Percentiles rank a stretch among this genome's conserved stretches.
Conservation (phyloP, 352 stramenopile species). For the Sclerospora graminicola region DNA sequence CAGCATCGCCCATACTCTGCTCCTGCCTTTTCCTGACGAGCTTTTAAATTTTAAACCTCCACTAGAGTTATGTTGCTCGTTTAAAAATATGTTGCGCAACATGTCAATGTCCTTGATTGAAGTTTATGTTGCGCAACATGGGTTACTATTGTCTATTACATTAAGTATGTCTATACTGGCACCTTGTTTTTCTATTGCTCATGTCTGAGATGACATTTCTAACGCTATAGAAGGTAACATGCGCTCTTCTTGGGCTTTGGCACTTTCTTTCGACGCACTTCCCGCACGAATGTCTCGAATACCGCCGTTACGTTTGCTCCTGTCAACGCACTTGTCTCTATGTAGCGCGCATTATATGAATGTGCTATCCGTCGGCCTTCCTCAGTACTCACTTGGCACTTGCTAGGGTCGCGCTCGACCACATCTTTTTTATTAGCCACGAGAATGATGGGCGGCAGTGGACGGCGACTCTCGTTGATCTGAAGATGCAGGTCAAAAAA, state of each 20-base stretch:
- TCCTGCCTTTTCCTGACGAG: conserved; percentile 10
- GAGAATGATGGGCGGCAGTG: conserved; percentile 75
- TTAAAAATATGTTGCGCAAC: too few species aligned
- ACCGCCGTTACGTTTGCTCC: conserved; percentile 79
- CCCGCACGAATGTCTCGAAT: conserved; percentile 82
- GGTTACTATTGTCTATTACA: conserved; percentile 20
- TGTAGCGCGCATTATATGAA: conserved; percentile 82
- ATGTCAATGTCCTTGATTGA: too few species aligned
- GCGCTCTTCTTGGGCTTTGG: conserved; percentile 66
- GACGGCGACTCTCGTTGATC: conserved; percentile 78
- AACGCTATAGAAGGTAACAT: conserved; percentile 55
- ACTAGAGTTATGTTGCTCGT: not conserved
- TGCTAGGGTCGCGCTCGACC: conserved; percentile 68
- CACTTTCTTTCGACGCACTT: conserved; percentile 74
- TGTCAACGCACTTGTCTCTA: conserved; percentile 81
- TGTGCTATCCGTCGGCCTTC: conserved; percentile 75
- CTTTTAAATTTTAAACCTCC: conserved; percentile 18
- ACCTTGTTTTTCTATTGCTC: not conserved
- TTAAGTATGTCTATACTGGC: not conserved
- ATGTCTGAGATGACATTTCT: not conserved
- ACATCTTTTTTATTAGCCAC: conserved; percentile 87
- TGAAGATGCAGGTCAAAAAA: conserved; percentile 85
- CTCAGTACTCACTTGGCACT: conserved; percentile 79
- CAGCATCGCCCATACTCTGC: conserved; percentile 45
- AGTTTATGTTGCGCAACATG: too few species aligned